Evolutionary conservation across 2,329 filamentous ascomycete species (phyloP).

Genomic region (Leptoxyphium fumago): DNA sequence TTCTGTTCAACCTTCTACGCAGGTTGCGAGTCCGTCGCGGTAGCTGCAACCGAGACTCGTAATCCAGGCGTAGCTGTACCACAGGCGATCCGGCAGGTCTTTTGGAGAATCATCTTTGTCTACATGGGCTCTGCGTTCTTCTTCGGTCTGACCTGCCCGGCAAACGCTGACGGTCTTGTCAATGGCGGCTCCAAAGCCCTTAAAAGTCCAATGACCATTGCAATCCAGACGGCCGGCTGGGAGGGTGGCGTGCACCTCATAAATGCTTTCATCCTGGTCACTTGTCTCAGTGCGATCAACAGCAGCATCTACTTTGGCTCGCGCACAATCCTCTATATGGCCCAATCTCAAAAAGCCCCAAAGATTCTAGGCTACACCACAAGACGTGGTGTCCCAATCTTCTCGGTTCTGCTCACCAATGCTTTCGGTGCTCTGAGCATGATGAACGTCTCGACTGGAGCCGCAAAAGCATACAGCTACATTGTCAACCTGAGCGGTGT

Average conservation of each 20-base stretch:
- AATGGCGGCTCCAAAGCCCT: constrained; percentile 48
- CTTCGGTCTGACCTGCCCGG: constrained; percentile 59
- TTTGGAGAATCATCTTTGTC: constrained; percentile 31
- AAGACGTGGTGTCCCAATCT: constrained; percentile 43
- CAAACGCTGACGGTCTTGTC: constrained; percentile 49
- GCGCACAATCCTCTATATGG: constrained; percentile 62
- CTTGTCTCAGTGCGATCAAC: constrained; percentile 49
- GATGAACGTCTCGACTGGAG: constrained; percentile 58
- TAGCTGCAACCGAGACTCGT: constrained; percentile 37
- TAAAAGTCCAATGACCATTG: constrained; percentile 59
- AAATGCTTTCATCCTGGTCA: constrained; percentile 6
- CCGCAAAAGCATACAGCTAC: constrained; percentile 49
- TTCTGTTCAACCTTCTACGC: constrained; percentile 33
- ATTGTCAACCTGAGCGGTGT: constrained; percentile 58
- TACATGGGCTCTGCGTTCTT: constrained; percentile 61
- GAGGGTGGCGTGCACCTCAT: constrained; percentile 54
- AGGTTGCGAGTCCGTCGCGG: constrained; percentile 37
- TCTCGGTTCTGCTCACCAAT: constrained; percentile 53
- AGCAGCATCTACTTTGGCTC: constrained; percentile 65
- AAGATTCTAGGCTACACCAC: constrained; percentile 54
- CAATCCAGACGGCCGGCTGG: constrained; percentile 61
- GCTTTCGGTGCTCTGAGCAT: constrained; percentile 56
- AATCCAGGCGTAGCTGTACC: constrained; percentile 33
- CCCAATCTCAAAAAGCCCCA: constrained; percentile 57
- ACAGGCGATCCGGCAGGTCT: constrained; percentile 18